These are phyloP conservation scores for Aspergillus hortae DNA, from an alignment of 2,329 filamentous ascomycete species.

Conservation along the genomic window DNA sequence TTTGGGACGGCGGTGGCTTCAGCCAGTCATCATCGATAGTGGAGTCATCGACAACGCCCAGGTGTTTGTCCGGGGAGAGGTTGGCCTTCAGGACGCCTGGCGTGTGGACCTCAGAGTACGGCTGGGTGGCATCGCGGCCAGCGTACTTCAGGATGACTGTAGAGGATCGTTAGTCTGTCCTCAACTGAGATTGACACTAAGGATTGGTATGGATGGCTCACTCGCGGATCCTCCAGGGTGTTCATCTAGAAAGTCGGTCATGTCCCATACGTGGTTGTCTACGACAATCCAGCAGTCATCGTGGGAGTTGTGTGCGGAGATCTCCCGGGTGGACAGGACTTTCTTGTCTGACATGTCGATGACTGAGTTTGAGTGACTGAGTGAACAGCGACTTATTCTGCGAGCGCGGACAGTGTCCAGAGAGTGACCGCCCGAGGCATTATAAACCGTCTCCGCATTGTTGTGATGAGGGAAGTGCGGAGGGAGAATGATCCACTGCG, in stretches of 20 bases:
- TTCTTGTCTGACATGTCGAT: slow-evolving; percentile 27
- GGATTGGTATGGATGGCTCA: slow-evolving; percentile 22
- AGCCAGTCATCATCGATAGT: slow-evolving; percentile 50
- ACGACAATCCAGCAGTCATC: slow-evolving; percentile 65
- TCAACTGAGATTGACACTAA: neutral
- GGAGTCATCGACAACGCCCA: slow-evolving; percentile 48
- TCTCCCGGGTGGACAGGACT: slow-evolving; percentile 41
- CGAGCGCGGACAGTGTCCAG: no score
- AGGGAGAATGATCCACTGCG: neutral
- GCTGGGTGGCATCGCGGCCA: slow-evolving; percentile 43
- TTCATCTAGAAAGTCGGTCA: slow-evolving; percentile 63
- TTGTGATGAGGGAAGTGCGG: neutral
- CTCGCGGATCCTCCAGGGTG: slow-evolving; percentile 59
- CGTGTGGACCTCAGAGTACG: slow-evolving; percentile 46
- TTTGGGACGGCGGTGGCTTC: slow-evolving; percentile 36
- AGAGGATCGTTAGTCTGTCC: neutral
- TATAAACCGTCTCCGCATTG: neutral
- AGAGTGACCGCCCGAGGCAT: neutral
- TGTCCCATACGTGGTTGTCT: slow-evolving; percentile 64
- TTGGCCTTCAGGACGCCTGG: slow-evolving; percentile 46
- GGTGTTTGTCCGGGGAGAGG: slow-evolving; percentile 42
- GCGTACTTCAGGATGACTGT: slow-evolving; percentile 46
- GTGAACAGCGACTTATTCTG: no score
- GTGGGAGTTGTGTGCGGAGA: slow-evolving; percentile 48
- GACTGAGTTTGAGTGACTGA: neutral